Percentiles rank a stretch among this genome's conserved stretches.
Evolutionary conservation across 2,329 filamentous ascomycete genomes (phyloP).

Genomic region (Cladosporium velox): DNA sequence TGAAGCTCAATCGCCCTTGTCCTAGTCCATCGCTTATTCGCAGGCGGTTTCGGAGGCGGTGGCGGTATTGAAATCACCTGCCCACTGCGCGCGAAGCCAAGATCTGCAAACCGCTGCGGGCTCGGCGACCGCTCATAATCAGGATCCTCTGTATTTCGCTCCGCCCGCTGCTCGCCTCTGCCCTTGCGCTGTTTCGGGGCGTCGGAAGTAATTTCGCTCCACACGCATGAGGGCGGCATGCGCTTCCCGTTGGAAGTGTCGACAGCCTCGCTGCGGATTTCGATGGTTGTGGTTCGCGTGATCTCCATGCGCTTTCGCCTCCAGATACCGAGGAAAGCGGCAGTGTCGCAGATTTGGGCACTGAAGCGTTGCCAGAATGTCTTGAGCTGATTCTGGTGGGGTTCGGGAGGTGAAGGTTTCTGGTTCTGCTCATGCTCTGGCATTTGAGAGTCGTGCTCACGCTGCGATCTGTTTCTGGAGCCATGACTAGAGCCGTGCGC

Average conservation of each 20-base stretch:
- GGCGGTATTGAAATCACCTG: background rate
- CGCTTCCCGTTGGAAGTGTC: background rate
- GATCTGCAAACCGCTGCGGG: background rate
- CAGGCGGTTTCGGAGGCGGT: too few species aligned
- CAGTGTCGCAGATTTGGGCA: background rate
- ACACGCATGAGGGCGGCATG: background rate
- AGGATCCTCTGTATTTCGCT: background rate
- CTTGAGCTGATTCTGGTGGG: background rate
- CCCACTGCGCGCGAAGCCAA: background rate
- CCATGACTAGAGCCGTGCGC: background rate
- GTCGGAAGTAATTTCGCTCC: background rate
- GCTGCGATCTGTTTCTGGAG: background rate
- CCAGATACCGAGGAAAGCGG: background rate
- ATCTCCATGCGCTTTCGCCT: background rate
- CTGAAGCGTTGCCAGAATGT: background rate
- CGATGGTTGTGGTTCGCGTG: constrained; percentile 1
- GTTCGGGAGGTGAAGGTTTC: background rate
- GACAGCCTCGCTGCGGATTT: background rate
- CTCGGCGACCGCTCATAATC: constrained; percentile 1
- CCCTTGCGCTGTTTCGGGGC: background rate
- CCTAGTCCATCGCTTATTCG: background rate
- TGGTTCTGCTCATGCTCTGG: background rate
- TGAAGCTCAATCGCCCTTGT: background rate
- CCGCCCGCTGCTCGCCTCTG: background rate
- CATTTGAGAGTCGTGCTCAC: background rate